Percentiles rank a stretch among this genome's conserved stretches.
Evolutionary conservation across 441 rosid genomes (phyloP).

Genomic region (Euphorbia celastroides): DNA sequence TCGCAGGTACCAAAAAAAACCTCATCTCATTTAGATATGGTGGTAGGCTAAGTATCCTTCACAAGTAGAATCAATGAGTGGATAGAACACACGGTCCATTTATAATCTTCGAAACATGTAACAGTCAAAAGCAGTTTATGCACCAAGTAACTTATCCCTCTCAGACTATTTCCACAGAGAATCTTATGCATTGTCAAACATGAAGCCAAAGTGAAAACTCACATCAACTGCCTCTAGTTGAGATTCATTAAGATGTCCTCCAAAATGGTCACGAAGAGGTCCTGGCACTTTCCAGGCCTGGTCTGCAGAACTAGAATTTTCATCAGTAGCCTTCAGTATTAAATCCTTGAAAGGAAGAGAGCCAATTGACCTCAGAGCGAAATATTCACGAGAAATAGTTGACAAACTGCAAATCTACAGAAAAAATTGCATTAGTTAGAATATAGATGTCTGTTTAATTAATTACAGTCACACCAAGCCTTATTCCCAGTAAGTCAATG

Average conservation of each 20-base stretch:
- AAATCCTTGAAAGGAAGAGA: slow-evolving; percentile 91
- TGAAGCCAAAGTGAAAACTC: slow-evolving; percentile 26
- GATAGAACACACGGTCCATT: neutral
- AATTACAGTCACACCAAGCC: slow-evolving; percentile 1
- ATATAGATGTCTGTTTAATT: slow-evolving; percentile 13
- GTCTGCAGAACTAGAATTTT: slow-evolving; percentile 44
- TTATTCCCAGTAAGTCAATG: neutral
- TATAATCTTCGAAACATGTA: neutral
- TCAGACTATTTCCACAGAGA: neutral
- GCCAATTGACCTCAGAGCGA: slow-evolving; percentile 64
- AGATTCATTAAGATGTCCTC: slow-evolving; percentile 65
- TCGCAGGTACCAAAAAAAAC: neutral
- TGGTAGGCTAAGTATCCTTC: neutral
- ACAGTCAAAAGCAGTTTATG: neutral
- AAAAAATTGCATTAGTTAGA: slow-evolving; percentile 18
- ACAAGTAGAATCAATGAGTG: neutral
- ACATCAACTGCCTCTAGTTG: slow-evolving; percentile 85
- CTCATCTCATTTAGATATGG: neutral
- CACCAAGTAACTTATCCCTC: neutral
- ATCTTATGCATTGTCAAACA: slow-evolving; percentile 5
- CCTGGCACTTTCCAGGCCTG: slow-evolving; percentile 79
- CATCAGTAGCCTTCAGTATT: slow-evolving; percentile 56
- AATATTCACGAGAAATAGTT: slow-evolving; percentile 85
- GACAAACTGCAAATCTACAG: slow-evolving; percentile 85
- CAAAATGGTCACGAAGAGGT: slow-evolving; percentile 50